Conservation (phyloP, 768 basidiomycete genomes). For the Tephrocybe sp. region DNA sequence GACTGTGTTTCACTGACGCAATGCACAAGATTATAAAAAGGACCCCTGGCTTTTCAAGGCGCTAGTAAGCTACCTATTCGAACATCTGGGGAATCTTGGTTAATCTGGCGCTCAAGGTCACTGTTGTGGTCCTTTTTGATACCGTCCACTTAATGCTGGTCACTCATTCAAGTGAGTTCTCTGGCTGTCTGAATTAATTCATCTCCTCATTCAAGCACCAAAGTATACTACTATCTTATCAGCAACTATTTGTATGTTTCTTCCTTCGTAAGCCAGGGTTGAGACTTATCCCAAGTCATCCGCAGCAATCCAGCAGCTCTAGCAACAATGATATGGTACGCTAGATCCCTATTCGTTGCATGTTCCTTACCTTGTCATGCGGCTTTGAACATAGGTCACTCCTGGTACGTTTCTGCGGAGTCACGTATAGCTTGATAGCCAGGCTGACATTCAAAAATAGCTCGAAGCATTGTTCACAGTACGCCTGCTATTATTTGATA, state of each 20-base stretch:
- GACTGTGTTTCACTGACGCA: background rate
- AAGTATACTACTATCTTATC: constrained; percentile 7
- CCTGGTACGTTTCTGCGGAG: background rate
- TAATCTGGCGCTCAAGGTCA: constrained; percentile 2
- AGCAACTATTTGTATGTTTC: constrained; percentile 7
- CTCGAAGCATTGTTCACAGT: constrained; percentile 11
- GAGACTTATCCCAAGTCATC: background rate
- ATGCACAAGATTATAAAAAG: background rate
- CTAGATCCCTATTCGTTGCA: background rate
- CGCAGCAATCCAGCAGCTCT: constrained; percentile 3
- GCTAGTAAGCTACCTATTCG: background rate
- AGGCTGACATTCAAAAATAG: background rate
- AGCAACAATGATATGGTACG: constrained; percentile 4
- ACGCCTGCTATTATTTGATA: background rate
- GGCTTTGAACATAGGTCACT: background rate
- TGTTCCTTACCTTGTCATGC: background rate
- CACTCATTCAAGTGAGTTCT: constrained; percentile 4
- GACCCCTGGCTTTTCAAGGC: constrained; percentile 7
- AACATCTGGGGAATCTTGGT: background rate
- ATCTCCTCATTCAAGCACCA: background rate
- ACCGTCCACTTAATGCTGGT: constrained; percentile 6
- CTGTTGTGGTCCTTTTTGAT: background rate
- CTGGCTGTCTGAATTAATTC: background rate
- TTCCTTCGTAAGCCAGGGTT: no score
- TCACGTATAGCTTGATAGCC: background rate